Evolutionary conservation across 73 alveolate genomes (phyloP).

Genomic region (Symbiodinium natans): DNA sequence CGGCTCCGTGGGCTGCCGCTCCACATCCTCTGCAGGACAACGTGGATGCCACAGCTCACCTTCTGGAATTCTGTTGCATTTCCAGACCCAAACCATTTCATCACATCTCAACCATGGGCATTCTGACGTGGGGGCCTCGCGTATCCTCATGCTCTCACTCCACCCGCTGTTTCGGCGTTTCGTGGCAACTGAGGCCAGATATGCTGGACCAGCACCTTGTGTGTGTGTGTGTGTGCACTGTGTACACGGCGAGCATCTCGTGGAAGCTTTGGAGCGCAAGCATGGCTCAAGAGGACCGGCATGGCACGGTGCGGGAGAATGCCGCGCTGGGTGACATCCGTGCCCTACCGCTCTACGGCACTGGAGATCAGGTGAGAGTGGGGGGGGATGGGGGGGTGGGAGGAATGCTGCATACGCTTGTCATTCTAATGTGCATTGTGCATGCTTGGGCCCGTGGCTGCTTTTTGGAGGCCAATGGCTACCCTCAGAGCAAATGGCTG

Average conservation of each 20-base stretch:
- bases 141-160: no score
- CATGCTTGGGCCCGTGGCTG: no score
- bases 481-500: conserved; percentile 91
- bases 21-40: conserved; percentile 31
- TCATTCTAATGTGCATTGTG: no score
- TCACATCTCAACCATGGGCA: conserved; percentile 91
- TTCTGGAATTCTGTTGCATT: conserved; percentile 66
- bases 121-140: conserved; percentile 31
- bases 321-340: conserved; percentile 87
- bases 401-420: neutral
- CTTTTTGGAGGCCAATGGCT: conserved; percentile 68
- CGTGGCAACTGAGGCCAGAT: neutral
- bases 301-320: conserved; percentile 35
- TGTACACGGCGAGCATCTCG: neutral
- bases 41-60: conserved; percentile 70
- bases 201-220: conserved; percentile 15
- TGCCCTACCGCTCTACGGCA: conserved; percentile 78
- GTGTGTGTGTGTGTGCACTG: neutral
- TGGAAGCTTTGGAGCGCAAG: no score
- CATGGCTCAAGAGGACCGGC: conserved; percentile 41
- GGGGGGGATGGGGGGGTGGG: neutral
- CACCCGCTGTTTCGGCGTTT: no score
- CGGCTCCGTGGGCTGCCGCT: neutral
- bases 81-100: conserved; percentile 77
- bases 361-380: conserved; percentile 63